Evolutionary conservation across 2,329 filamentous ascomycete species (phyloP), one percentile per base, ranked within the genome.

Genomic region (Fusarium ramigenum): DNA sequence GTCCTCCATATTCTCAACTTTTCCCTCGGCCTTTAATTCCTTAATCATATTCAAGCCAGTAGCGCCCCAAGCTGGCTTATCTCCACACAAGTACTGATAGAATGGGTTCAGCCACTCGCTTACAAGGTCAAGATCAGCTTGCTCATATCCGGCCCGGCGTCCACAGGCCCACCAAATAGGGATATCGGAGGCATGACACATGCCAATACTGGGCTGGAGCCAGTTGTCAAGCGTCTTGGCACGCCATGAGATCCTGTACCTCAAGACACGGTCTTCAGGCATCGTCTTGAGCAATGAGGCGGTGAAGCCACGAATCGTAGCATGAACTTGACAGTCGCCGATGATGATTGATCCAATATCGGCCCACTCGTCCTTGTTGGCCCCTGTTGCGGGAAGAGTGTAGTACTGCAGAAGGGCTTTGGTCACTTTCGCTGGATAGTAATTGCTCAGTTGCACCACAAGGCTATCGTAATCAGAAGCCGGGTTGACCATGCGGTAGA

Each of bases 11-110:
- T 21, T 46, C 43, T 28, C 43, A 28, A 46, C 4, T 1, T 28
- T 46, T 21, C 43, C 43, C 1, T 46, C 43, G 0, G 18, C 43
- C 7, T 46, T 46, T 7, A 46, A 5, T 28, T 28, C 25, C 15
- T 12, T 46, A 0, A 28, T 5, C 5, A 12, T 15, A 10, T 28
- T 7, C 12, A 46, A 21, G 0, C 25, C 43, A 46, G 43, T 15
- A 46, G 25, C 25, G 0, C 43, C 43, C 23, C 43, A 46, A 21
- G 18, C 4, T 28, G 43, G 43, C 43, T 21, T 46, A 46, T 15
- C 43, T 1, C 43, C 43, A 8, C 25, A 46, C 25, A 46, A 15
- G 9, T 21, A 28, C 25, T 46, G 5, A 21, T 46, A 46, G 43
- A 46, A 46, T 28, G 43, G 43, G 4, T 21, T 7, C 5, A 46